Evolutionary conservation across 2,329 filamentous ascomycete species (phyloP), one percentile per base, ranked within the genome.

Genomic region (Acrodontium crateriforme): DNA sequence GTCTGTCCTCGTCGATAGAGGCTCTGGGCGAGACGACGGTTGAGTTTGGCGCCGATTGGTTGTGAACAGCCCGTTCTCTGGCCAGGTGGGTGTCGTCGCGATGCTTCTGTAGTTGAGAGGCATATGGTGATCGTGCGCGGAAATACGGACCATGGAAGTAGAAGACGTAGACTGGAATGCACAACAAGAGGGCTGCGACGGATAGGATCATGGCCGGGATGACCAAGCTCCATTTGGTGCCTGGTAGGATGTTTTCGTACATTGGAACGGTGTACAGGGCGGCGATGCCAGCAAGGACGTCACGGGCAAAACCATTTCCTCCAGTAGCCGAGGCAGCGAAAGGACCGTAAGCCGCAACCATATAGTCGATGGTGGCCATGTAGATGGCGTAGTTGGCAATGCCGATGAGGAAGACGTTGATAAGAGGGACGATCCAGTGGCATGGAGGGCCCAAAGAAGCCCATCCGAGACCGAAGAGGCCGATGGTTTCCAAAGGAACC

Each of bases 261-360:
- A 52, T 60, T 0, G 77, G 76, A 0, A 67, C 67, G 0, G 76
- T 71, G 9, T 74, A 75, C 27, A 81, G 61, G 1, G 76, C 78
- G 2, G 80, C 66, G 6, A 81, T 62, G 51, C 78, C 78, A 2
- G 78, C 78, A 0, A 83, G 57, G 52, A 82, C 74, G 45, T 83
- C 78, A 39, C 78, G 66, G 3, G 75, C 66, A 56, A 77, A 81
- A 2, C 77, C 78, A 37, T 83, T 83, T 12, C 78, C 78, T 21
- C 78, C 78, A 0, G 78, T 82, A 1, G 78, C 78, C 0, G 75
- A 80, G 2, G 78, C 77, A 2, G 75, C 71, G 48, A 80, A 82
- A 0, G 71, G 70, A 0, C 78, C 78, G 42, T 82, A 78, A 1
- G 76, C 73, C 32, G 72, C 74, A 20, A 80, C 67, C 67, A 80